phyloP scores from a whole-genome alignment of 345 rosid genomes.

The Capsella bursapastoris region DNA sequence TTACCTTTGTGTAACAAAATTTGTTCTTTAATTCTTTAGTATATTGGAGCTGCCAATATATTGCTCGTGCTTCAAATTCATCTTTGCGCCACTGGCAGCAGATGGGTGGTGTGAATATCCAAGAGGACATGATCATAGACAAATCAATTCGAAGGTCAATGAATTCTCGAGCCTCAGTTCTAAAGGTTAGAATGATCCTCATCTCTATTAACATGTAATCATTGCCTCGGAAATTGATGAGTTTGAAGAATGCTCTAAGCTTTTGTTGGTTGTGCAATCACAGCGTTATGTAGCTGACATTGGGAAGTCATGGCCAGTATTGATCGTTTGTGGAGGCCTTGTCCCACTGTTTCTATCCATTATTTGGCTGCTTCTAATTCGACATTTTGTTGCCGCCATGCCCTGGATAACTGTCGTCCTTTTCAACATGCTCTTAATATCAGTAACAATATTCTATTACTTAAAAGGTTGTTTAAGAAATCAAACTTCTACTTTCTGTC shows the following conservation, averaged over 20 bases:
- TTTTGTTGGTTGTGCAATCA: slow-evolving; percentile 36
- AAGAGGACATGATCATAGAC: slow-evolving; percentile 81
- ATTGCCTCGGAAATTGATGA: background rate
- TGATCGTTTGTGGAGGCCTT: slow-evolving; percentile 94
- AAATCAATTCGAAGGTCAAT: slow-evolving; percentile 76
- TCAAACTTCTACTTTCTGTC: background rate
- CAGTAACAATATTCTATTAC: slow-evolving; percentile 85
- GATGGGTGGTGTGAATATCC: slow-evolving; percentile 91
- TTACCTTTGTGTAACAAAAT: background rate
- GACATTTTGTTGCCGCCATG: slow-evolving; percentile 94
- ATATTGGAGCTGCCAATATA: slow-evolving; percentile 93
- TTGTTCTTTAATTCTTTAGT: slow-evolving; percentile 47
- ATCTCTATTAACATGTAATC: slow-evolving; percentile 14
- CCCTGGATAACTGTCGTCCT: slow-evolving; percentile 95
- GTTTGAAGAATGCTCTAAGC: slow-evolving; percentile 7
- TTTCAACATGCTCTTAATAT: slow-evolving; percentile 77
- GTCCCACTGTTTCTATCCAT: slow-evolving; percentile 87
- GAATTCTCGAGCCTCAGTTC: slow-evolving; percentile 83
- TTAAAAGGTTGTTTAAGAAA: slow-evolving; percentile 64
- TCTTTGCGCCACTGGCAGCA: slow-evolving; percentile 90
- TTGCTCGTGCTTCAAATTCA: slow-evolving; percentile 84
- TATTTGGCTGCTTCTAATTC: slow-evolving; percentile 88
- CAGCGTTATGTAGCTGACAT: slow-evolving; percentile 97
- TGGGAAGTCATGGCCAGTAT: slow-evolving; percentile 94
- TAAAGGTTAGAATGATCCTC: slow-evolving; percentile 65